Conservation (phyloP, 2,329 filamentous ascomycete species). For the Coleophoma crateriformis region DNA sequence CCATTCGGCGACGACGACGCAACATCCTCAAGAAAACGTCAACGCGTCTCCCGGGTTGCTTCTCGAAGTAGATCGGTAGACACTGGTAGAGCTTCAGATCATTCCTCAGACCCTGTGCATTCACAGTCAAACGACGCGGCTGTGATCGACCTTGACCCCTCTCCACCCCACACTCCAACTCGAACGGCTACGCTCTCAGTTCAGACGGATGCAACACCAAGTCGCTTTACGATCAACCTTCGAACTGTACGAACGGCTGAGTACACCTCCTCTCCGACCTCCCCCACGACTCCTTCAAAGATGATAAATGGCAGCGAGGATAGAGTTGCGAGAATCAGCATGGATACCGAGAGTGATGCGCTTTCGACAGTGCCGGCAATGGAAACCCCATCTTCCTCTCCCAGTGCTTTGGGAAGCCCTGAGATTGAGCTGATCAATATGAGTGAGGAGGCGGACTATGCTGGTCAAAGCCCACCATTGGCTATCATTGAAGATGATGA, state of each 20-base stretch:
- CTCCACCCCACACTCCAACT: slow-evolving; percentile 22
- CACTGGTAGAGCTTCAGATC: slow-evolving; percentile 15
- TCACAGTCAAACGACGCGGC: slow-evolving; percentile 6
- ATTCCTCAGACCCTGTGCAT: slow-evolving; percentile 7
- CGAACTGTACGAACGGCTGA: slow-evolving; percentile 40
- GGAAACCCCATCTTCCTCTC: slow-evolving; percentile 25
- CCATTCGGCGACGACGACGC: slow-evolving; percentile 55
- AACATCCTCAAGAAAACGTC: slow-evolving; percentile 48
- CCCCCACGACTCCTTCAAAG: slow-evolving; percentile 30
- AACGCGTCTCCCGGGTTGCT: slow-evolving; percentile 50
- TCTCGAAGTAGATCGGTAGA: slow-evolving; percentile 50
- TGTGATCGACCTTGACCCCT: slow-evolving; percentile 21
- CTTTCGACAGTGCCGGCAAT: slow-evolving; percentile 20
- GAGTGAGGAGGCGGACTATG: slow-evolving; percentile 20
- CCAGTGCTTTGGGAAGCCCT: slow-evolving; percentile 22
- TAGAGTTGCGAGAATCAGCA: slow-evolving; percentile 15
- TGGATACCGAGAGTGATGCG: slow-evolving; percentile 24
- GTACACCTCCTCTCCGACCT: slow-evolving; percentile 37
- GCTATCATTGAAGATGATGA: slow-evolving; percentile 23
- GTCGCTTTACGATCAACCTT: slow-evolving; percentile 55
- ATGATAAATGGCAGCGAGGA: slow-evolving; percentile 16
- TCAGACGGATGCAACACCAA: slow-evolving; percentile 41
- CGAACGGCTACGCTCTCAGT: slow-evolving; percentile 26
- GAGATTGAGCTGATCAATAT: slow-evolving; percentile 22
- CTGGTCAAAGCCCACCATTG: slow-evolving; percentile 17